Evolutionary conservation across 2,329 filamentous ascomycete genomes (phyloP).

Genomic region (Hymenotorrendiella dingleyae): DNA sequence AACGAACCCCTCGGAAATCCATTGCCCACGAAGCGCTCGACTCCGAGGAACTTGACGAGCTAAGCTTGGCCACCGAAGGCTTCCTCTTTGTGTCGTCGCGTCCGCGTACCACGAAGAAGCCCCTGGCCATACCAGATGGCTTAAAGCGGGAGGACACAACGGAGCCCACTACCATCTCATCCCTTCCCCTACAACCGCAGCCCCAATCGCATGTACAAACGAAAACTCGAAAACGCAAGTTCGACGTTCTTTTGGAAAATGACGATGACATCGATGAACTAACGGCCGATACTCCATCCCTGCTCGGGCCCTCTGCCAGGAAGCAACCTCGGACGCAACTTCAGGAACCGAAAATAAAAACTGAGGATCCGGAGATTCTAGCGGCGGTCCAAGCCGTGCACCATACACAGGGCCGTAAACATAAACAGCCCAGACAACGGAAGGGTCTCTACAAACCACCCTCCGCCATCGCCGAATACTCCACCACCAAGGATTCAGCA

Average conservation of each 20-base stretch:
- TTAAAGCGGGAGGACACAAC: conserved; percentile 16
- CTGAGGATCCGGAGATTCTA: conserved; percentile 1
- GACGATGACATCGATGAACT: conserved; percentile 10
- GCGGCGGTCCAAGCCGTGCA: neutral
- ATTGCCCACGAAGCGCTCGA: neutral
- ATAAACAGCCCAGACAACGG: neutral
- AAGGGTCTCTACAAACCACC: neutral
- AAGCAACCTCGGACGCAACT: too few species aligned
- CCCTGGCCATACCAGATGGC: conserved; percentile 6
- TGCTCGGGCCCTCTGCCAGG: conserved; percentile 1
- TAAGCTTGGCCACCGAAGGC: conserved; percentile 23
- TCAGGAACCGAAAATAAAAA: conserved; percentile 6
- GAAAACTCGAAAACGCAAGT: conserved; percentile 13
- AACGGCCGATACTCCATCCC: conserved; percentile 4
- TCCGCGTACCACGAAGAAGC: conserved; percentile 7
- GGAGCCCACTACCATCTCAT: conserved; percentile 1
- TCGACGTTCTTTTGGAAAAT: conserved; percentile 11
- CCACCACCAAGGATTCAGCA: neutral
- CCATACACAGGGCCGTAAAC: neutral
- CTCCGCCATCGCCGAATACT: neutral
- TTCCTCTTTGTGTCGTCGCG: conserved; percentile 19
- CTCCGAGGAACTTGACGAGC: conserved; percentile 24
- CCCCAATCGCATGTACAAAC: too few species aligned
- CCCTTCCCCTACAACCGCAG: too few species aligned
- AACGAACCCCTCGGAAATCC: conserved; percentile 3